phyloP scores from a whole-genome alignment of 352 stramenopile genomes.

The Peronospora farinosa region DNA sequence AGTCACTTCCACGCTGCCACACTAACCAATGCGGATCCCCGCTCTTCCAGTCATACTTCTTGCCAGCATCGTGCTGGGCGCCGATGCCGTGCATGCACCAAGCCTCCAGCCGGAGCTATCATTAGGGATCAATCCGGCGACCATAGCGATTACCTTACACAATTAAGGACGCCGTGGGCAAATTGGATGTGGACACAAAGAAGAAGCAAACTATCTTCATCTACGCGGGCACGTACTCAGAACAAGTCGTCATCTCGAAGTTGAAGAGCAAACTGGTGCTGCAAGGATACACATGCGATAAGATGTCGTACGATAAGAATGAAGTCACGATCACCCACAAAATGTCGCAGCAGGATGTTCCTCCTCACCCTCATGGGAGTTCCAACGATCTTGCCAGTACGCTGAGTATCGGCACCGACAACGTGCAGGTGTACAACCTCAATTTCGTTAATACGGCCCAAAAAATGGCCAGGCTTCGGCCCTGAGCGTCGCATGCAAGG shows the following conservation, averaged over 20 bases:
- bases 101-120: slow-evolving; percentile 7
- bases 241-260: slow-evolving; percentile 7
- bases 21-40: not conserved
- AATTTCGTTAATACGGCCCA: slow-evolving; percentile 5
- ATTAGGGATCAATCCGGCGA: slow-evolving; percentile 7
- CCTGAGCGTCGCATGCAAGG: not conserved
- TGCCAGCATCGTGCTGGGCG: slow-evolving; percentile 1
- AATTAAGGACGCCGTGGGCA: slow-evolving; percentile 3
- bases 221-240: slow-evolving; percentile 9
- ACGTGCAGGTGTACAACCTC: slow-evolving; percentile 6
- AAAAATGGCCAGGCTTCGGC: slow-evolving; percentile 4
- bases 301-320: slow-evolving; percentile 12
- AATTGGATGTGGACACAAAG: slow-evolving; percentile 1
- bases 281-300: slow-evolving; percentile 14
- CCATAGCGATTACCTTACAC: slow-evolving; percentile 1
- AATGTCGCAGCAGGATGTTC: slow-evolving; percentile 8
- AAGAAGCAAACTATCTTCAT: slow-evolving; percentile 15
- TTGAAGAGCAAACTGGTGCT: slow-evolving; percentile 3
- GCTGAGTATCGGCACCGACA: not conserved
- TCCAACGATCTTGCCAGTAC: slow-evolving; percentile 2
- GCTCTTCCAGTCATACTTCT: not conserved
- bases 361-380: not conserved
- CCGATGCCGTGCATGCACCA: not conserved
- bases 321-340: slow-evolving; percentile 10
- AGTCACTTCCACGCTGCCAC: not conserved